Evolutionary conservation across 768 basidiomycete species (phyloP).

Genomic region (Psilocybe tampanensis): DNA sequence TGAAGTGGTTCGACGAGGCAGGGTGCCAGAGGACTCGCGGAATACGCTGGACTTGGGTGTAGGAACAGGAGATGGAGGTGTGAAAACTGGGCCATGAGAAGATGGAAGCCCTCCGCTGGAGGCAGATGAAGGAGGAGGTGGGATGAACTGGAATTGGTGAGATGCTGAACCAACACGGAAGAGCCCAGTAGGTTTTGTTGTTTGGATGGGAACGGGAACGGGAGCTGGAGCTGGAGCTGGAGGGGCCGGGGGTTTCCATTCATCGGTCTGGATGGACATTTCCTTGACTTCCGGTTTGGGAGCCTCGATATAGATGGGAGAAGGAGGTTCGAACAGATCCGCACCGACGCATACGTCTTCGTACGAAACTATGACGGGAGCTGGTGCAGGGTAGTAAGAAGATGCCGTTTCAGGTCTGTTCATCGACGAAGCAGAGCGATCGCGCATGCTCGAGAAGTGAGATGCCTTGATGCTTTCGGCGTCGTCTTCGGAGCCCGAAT

Average conservation of each 20-base stretch:
- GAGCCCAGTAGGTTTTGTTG: constrained; percentile 35
- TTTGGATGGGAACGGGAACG: constrained; percentile 16
- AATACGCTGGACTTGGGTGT: constrained; percentile 40
- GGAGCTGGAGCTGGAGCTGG: constrained; percentile 32
- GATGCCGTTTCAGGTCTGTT: constrained; percentile 26
- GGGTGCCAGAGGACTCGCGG: constrained; percentile 53
- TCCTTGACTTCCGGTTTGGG: constrained; percentile 73
- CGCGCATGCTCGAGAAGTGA: constrained; percentile 31
- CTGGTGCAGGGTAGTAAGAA: constrained; percentile 35
- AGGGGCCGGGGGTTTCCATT: constrained; percentile 55
- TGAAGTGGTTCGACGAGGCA: constrained; percentile 54
- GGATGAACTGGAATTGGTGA: constrained; percentile 69
- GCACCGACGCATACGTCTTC: constrained; percentile 50
- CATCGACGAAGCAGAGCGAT: constrained; percentile 29
- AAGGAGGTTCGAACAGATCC: constrained; percentile 38
- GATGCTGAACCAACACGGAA: constrained; percentile 58
- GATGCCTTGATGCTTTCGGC: constrained; percentile 81
- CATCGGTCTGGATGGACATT: constrained; percentile 81
- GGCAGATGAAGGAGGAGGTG: constrained; percentile 40
- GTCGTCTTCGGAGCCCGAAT: constrained; percentile 54
- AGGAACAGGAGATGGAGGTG: constrained; percentile 41
- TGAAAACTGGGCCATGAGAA: constrained; percentile 25
- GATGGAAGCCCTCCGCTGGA: constrained; percentile 29
- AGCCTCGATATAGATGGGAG: constrained; percentile 34
- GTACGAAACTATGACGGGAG: constrained; percentile 40